Evolutionary conservation across 2,329 filamentous ascomycete genomes (phyloP), one percentile per base, ranked within the genome.

Genomic region (Mycosphaerelloides madeirae): DNA sequence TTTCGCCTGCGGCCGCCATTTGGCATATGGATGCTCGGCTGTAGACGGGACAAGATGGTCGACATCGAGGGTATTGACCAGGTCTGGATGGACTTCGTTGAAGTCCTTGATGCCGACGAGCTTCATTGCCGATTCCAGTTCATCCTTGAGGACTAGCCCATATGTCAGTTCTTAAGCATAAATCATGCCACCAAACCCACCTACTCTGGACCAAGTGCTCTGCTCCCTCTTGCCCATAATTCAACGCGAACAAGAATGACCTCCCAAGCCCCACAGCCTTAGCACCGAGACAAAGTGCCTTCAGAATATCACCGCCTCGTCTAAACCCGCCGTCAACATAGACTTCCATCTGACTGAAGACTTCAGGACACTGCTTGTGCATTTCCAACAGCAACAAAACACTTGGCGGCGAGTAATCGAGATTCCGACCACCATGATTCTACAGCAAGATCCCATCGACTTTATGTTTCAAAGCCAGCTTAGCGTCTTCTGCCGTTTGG

Each of bases 241-340:
- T 75, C 48, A 83, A 54, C 1, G 74, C 74, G 54, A 74, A 83
- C 31, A 84, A 49, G 41, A 81, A 77, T 0, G 77, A 77, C 14
- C 82, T 66, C 0, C 81, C 82, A 13, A 85, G 66, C 0, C 80
- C 80, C 0, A 69, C 80, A 0, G 77, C 80, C 42, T 68, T 80
- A 0, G 80, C 81, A 0, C 82, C 82, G 0, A 85, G 65, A 40
- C 79, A 81, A 8, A 85, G 54, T 0, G 79, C 80, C 61, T 85
- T 85, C 53, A 85, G 72, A 3, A 85, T 76, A 56, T 85, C 82
- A 0, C 79, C 78, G 0, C 82, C 82, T 13, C 81, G 67, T 13
- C 73, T 71, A 22, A 85, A 72, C 0, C 83, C 82, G 0, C 81
- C 80, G 49, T 85, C 82, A 6, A 85, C 65, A 45, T 75, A 80